phyloP scores from a whole-genome alignment of 2,329 filamentous ascomycete species.

The Neoarthrinium moseri region DNA sequence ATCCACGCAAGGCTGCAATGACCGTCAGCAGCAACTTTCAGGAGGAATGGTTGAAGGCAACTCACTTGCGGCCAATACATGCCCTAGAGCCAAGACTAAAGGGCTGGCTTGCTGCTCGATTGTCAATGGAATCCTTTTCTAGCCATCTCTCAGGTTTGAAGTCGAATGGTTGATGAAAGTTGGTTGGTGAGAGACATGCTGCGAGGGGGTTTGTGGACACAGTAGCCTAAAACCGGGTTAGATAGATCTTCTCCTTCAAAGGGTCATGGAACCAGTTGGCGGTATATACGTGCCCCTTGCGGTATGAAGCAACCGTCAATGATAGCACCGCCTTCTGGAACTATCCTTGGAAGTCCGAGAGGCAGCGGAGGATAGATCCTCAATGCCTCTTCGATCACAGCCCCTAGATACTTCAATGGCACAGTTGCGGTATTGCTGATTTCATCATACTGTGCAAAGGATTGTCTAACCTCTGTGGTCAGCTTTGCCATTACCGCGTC shows the following conservation, averaged over 20 bases:
- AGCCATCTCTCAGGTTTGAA: slow-evolving; percentile 19
- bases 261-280: too few species aligned
- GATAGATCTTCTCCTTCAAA: too few species aligned
- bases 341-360: slow-evolving; percentile 10
- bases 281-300: background rate
- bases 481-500: slow-evolving; percentile 18
- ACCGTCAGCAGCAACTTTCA: background rate
- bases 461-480: slow-evolving; percentile 19
- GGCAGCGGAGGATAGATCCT: slow-evolving; percentile 13
- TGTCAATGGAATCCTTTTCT: slow-evolving; percentile 5
- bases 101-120: slow-evolving; percentile 13
- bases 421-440: slow-evolving; percentile 13
- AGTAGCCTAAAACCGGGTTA: slow-evolving; percentile 3
- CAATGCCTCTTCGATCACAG: slow-evolving; percentile 13
- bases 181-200: slow-evolving; percentile 10
- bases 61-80: slow-evolving; percentile 14
- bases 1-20: slow-evolving; percentile 14
- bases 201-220: slow-evolving; percentile 17
- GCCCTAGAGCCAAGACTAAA: slow-evolving; percentile 12
- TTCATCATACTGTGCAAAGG: slow-evolving; percentile 17
- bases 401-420: slow-evolving; percentile 13
- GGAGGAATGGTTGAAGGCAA: background rate
- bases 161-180: slow-evolving; percentile 15
- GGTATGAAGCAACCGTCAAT: slow-evolving; percentile 1
- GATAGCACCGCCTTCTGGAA: slow-evolving; percentile 10